A percentile compares a stretch with the other conserved stretches of the same genome.
These are phyloP conservation scores for Laetiporus sulphureus DNA, from an alignment of 1,284 basidiomycete genomes.

Conservation along the genomic window DNA sequence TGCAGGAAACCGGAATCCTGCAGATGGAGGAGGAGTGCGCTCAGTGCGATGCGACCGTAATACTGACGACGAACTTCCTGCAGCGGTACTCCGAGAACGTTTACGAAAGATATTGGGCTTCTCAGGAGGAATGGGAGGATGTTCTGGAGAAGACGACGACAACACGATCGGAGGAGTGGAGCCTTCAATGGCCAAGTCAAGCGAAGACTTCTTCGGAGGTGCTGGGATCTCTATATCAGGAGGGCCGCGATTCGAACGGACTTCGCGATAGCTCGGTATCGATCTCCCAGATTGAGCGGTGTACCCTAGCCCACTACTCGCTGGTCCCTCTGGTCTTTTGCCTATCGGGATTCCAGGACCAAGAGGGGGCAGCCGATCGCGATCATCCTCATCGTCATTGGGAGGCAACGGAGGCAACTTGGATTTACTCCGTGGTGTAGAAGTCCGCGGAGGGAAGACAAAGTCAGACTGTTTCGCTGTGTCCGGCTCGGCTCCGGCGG, in stretches of 20 bases:
- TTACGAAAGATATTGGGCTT: conserved; percentile 28
- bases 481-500: conserved; percentile 32
- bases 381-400: conserved; percentile 21
- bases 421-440: conserved; percentile 26
- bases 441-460: conserved; percentile 42
- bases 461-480: conserved; percentile 46
- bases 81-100: conserved; percentile 37
- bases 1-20: conserved; percentile 34
- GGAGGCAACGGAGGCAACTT: conserved; percentile 22
- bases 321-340: conserved; percentile 7
- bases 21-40: conserved; percentile 34
- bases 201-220: conserved; percentile 5
- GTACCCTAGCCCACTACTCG: conserved; percentile 2
- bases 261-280: conserved; percentile 29
- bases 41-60: conserved; percentile 18
- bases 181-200: conserved; percentile 8
- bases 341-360: conserved; percentile 24
- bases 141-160: conserved; percentile 23
- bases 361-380: conserved; percentile 20
- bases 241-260: conserved; percentile 32
- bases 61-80: conserved; percentile 21
- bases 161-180: conserved; percentile 18
- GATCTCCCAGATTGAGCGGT: background rate
- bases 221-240: conserved; percentile 36
- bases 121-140: conserved; percentile 7